These are phyloP conservation scores for Cystofilobasidium bisporidii DNA, from an alignment of 768 basidiomycete species.

Conservation along the genomic window DNA sequence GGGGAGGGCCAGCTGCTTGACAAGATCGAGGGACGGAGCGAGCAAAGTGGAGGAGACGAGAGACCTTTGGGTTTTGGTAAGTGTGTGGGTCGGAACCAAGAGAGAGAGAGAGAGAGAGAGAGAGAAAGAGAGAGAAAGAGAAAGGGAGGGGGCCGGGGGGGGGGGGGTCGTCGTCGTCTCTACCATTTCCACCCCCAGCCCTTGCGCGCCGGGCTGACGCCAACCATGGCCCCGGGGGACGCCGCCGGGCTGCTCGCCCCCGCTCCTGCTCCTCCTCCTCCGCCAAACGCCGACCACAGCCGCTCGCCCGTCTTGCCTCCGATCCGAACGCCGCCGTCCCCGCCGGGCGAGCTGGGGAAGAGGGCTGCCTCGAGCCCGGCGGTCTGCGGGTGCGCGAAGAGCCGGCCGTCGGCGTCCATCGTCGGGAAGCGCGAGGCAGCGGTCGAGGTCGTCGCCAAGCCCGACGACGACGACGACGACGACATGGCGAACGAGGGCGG, in stretches of 20 bases:
- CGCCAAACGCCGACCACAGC: not conserved
- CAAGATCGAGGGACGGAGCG: no score
- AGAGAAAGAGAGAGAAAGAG: no score
- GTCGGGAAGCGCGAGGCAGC: not conserved
- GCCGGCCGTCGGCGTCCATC: not conserved
- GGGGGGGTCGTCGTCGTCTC: no score
- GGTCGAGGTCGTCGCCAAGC: not conserved
- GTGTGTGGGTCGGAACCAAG: no score
- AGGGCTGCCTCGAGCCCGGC: not conserved
- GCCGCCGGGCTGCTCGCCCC: not conserved
- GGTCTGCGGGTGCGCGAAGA: not conserved
- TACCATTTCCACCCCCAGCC: slow-evolving; percentile 8
- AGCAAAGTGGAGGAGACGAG: no score
- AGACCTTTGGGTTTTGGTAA: no score
- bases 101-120: no score
- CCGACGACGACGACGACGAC: not conserved
- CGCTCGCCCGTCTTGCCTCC: not conserved
- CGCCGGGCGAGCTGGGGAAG: not conserved
- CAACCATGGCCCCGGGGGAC: not conserved
- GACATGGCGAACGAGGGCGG: not conserved
- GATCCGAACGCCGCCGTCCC: not conserved
- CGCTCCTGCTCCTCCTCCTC: not conserved
- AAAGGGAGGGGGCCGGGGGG: no score
- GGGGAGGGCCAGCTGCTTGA: no score
- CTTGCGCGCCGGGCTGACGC: not conserved